Conservation (phyloP, 768 basidiomycete genomes). For the Phanerochaete carnosa region DNA sequence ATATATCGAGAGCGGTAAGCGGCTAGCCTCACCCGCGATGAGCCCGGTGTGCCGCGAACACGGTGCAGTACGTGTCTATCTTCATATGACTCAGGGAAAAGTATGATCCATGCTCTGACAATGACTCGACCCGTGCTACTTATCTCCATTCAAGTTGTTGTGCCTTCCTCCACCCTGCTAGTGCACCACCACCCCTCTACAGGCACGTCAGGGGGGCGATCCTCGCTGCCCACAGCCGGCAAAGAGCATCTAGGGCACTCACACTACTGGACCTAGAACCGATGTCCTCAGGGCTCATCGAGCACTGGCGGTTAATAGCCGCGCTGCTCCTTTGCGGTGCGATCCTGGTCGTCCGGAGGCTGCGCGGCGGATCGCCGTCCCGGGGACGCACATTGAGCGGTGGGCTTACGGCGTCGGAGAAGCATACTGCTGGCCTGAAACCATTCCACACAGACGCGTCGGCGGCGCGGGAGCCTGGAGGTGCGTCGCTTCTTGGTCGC, state of each 20-base stretch:
- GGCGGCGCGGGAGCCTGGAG: constrained; percentile 1
- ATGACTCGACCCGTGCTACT: background rate
- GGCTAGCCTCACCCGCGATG: too few species aligned
- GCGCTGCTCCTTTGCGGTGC: background rate
- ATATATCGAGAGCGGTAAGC: too few species aligned
- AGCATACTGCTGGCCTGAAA: background rate
- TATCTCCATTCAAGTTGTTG: constrained; percentile 1
- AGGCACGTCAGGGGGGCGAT: background rate
- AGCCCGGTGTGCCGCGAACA: too few species aligned
- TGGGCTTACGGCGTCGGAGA: background rate
- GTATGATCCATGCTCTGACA: background rate
- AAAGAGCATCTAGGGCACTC: background rate
- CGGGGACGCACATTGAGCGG: background rate
- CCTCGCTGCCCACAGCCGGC: background rate
- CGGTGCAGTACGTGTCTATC: too few species aligned
- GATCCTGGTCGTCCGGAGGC: background rate
- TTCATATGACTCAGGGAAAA: background rate
- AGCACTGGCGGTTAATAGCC: background rate
- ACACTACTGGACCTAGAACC: background rate
- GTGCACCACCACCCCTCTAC: background rate
- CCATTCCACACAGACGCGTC: background rate
- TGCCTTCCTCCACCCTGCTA: background rate
- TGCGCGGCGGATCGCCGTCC: background rate
- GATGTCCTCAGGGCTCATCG: background rate
- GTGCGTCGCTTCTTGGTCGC: background rate